Percentiles rank a stretch among this genome's conserved stretches.
Conservation (phyloP, 2,329 filamentous ascomycete species). For the Exophiala bonariae region DNA sequence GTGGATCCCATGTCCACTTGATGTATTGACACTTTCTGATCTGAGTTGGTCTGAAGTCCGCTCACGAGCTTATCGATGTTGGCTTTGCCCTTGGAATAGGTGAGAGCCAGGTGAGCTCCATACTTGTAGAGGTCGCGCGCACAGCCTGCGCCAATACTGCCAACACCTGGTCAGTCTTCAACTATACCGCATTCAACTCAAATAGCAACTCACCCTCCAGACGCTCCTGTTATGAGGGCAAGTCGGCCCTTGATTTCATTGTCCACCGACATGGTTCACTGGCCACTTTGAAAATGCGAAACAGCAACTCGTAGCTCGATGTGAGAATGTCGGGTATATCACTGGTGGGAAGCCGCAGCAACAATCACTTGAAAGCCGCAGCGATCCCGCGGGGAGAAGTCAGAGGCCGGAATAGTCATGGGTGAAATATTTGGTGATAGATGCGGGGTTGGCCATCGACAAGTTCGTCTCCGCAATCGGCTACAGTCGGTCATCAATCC, state of each 20-base stretch:
- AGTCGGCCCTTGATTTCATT: constrained; percentile 55
- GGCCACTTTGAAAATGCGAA: not conserved
- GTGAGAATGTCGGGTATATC: too few relatives aligned
- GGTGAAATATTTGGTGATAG: not conserved
- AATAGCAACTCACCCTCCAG: constrained; percentile 53
- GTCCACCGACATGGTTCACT: constrained; percentile 28
- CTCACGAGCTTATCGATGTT: constrained; percentile 47
- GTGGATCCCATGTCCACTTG: constrained; percentile 59
- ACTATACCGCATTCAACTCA: not conserved
- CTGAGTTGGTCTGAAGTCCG: constrained; percentile 34
- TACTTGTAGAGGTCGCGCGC: constrained; percentile 55
- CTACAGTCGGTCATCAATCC: too few relatives aligned
- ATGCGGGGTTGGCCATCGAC: too few relatives aligned
- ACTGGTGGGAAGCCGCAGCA: too few relatives aligned
- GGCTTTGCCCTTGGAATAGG: constrained; percentile 55
- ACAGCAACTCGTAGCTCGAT: not conserved
- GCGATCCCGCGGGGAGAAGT: not conserved
- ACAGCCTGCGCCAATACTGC: constrained; percentile 61
- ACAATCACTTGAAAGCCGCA: too few relatives aligned
- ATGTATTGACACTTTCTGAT: constrained; percentile 52
- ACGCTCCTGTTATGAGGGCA: constrained; percentile 62
- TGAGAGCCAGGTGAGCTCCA: constrained; percentile 58
- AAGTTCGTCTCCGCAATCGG: too few relatives aligned
- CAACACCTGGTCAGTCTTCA: constrained; percentile 5
- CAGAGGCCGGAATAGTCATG: constrained; percentile 10